Evolutionary conservation across 768 basidiomycete genomes (phyloP), one percentile per base, ranked within the genome.

Genomic region (Peribolospora kevripleyi): DNA sequence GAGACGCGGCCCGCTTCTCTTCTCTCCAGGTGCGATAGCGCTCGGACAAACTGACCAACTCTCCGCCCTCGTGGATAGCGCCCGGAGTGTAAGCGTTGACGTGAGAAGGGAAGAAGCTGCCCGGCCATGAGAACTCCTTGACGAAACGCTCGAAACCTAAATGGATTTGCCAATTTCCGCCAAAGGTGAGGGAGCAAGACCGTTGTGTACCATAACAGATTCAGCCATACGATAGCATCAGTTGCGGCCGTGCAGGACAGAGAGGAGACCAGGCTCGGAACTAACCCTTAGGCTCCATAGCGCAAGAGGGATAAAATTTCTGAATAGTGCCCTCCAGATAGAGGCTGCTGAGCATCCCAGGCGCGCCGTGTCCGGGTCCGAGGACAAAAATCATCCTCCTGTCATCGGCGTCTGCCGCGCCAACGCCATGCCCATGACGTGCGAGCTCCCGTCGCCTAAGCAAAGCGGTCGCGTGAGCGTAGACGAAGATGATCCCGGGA

Each of bases 1-100:
- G 25, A 25, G 25, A 25, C 25, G 25, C 25, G 25, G 25, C 25
- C 25, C 25, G 25, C 25, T 25, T 25, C 25, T 25, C 25, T 25
- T 25, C 25, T 25, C 25, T 25, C 25, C 25, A 25, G 25, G 25
- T 25, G 25, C 25, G 25, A 25, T 25, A 25, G 25, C 25, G 25
- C 25, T 25, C 25, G 25, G 25, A 25, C 25, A 25, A 25, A 25
- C 25, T 25, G 25, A 25, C 25, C 10, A 90, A 74, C 66, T 90
- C 87, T 10, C 72, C 72, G 54, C 87, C 87, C 68, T 93, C 87
- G 61, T 93, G 87, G 58, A 93, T 90, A 3, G 76, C 73, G 5
- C 87, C 87, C 14, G 86, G 87, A 0, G 84, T 86, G 66, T 84
- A 76, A 0, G 85, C 81, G 54, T 65, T 65, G 47, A 66, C 72